Evolutionary conservation across 441 rosid species (phyloP).

Genomic region (Adansonia grandidieri): DNA sequence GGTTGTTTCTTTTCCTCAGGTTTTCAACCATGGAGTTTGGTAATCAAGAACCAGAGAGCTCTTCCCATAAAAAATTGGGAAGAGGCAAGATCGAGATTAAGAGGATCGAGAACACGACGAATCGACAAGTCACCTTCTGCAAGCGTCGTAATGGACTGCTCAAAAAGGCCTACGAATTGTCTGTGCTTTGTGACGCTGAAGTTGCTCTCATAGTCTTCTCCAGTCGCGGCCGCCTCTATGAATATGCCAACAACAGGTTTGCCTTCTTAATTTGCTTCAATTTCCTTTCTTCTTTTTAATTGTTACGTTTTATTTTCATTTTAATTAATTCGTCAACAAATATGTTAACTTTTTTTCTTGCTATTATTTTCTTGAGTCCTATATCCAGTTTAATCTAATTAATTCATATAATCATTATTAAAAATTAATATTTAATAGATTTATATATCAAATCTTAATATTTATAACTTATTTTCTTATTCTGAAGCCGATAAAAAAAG

Average conservation of each 20-base stretch:
- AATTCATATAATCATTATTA: no score
- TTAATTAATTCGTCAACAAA: no score
- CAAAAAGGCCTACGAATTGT: constrained; percentile 29
- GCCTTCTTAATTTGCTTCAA: neutral
- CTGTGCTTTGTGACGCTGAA: constrained; percentile 33
- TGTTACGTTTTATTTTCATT: neutral
- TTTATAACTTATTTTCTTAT: no score
- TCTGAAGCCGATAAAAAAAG: no score
- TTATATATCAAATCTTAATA: no score
- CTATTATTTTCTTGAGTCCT: neutral
- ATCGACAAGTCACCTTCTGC: constrained; percentile 32
- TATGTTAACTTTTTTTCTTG: no score
- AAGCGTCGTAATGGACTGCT: constrained; percentile 31
- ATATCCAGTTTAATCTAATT: no score
- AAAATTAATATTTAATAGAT: no score
- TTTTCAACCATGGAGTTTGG: constrained; percentile 43
- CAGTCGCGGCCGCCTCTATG: constrained; percentile 33
- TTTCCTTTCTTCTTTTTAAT: neutral
- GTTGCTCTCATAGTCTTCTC: constrained; percentile 31
- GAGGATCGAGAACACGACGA: constrained; percentile 28
- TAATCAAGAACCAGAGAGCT: constrained; percentile 44
- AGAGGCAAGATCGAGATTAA: constrained; percentile 31
- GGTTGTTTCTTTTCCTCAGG: constrained; percentile 17
- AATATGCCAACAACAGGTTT: constrained; percentile 31
- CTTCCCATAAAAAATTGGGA: constrained; percentile 29